Evolutionary conservation across 805 yeast genomes (phyloP), one percentile per base, ranked within the genome.

Genomic region (Lachancea dasiensis): DNA sequence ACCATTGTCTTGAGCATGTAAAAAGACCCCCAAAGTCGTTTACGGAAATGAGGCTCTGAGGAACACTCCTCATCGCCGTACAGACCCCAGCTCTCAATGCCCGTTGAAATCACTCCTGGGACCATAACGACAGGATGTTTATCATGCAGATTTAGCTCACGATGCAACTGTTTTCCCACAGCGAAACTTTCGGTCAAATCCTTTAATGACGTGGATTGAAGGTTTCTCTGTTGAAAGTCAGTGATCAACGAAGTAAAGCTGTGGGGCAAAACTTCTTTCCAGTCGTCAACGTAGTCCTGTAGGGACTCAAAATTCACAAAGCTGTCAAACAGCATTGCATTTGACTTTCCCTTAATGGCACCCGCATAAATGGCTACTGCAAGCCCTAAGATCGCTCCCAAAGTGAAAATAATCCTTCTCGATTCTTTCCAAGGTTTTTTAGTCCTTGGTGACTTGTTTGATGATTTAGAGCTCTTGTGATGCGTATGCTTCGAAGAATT

Each of bases 91-190:
- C 87, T 79, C 60, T 92, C 98, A 25, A 92, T 69, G 3, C 97
- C 97, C 0, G 97, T 89, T 21, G 95, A 84, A 38, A 86, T 85
- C 10, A 90, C 97, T 3, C 98, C 98, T 0, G 98, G 98, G 14
- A 92, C 86, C 79, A 92, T 73, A 3, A 92, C 74, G 10, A 92
- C 95, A 5, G 95, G 95, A 60, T 76, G 72, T 46, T 82, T 75
- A 1, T 79, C 70, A 0, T 67, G 56, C 20, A 77, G 63, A 25
- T 77, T 73, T 21, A 72, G 67, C 17, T 73, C 74, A 8, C 60
- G 54, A 25, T 63, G 64, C 69, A 90, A 63, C 30, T 72, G 64
- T 48, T 70, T 74, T 1, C 98, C 98, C 13, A 87, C 95, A 0
- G 92, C 86, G 64, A 92, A 92, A 34, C 89, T 78, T 43, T 86